Base-by-base conservation (phyloP, 148 eudicot species). In the Silene uniflora region DNA sequence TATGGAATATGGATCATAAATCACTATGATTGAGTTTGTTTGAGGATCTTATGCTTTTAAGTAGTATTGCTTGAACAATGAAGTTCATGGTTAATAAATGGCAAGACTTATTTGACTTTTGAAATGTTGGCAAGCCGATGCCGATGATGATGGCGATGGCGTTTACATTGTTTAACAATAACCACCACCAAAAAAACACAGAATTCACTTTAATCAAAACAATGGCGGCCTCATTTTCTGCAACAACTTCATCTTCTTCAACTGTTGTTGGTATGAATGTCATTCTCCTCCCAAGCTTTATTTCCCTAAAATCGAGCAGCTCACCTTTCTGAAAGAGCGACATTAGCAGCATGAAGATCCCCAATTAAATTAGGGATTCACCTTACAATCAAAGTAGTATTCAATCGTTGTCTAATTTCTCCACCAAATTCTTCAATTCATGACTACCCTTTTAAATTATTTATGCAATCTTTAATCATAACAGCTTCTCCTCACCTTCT, bases 281-380 rank as follows among this genome's bases (percentile, higher is more conserved):
- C n/a, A n/a, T n/a, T n/a, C n/a, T n/a, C n/a, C n/a, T n/a, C n/a
- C n/a, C n/a, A n/a, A n/a, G n/a, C n/a, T n/a, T n/a, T n/a, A n/a
- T n/a, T n/a, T n/a, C n/a, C n/a, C n/a, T n/a, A n/a, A n/a, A n/a
- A n/a, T n/a, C n/a, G n/a, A n/a, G n/a, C n/a, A n/a, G n/a, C n/a
- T n/a, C n/a, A n/a, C n/a, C n/a, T n/a, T n/a, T n/a, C n/a, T n/a
- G n/a, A n/a, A n/a, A n/a, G n/a, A n/a, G n/a, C n/a, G n/a, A n/a
- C n/a, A n/a, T n/a, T n/a, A 22, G 46, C 21, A 17, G 54, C 5
- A 35, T 49, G 2, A 35, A 21, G 62, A 74, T 23, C 21, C 69
- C 69, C 76, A 62, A 61, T 74, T 62, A 18, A 62, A 47, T 62
- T 62, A 74, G 76, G 76, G 59, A 46, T 74, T 74, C 22, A 13